phyloP scores from a whole-genome alignment of 768 basidiomycete species.

The Pleurotus cornucopiae region DNA sequence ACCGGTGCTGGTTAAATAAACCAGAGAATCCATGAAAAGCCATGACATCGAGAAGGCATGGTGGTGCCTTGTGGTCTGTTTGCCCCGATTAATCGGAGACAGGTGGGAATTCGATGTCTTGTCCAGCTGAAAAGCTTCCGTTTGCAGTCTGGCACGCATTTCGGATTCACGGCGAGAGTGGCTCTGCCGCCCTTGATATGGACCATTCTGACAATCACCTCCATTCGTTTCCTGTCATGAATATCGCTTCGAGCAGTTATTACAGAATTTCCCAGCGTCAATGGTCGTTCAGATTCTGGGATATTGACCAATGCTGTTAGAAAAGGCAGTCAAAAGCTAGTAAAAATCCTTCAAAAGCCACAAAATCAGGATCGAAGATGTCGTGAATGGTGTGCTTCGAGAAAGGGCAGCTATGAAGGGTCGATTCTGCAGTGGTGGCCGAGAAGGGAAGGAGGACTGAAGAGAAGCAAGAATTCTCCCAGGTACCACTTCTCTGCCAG shows the following conservation, averaged over 20 bases:
- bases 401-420: conserved; percentile 7
- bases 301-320: neutral
- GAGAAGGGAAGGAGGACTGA: neutral
- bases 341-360: neutral
- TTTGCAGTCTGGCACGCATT: neutral
- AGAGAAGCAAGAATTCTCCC: conserved; percentile 5
- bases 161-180: too few relatives aligned
- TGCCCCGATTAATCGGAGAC: neutral
- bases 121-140: neutral
- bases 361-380: neutral
- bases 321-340: too few relatives aligned
- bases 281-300: neutral
- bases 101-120: neutral
- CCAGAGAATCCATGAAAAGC: neutral
- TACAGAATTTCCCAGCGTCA: neutral
- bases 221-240: neutral
- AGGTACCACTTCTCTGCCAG: conserved; percentile 5
- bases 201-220: neutral
- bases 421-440: neutral
- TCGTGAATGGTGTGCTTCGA: neutral
- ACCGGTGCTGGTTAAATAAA: neutral
- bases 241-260: neutral
- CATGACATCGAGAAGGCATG: neutral
- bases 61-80: neutral
- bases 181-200: too few relatives aligned